These are phyloP conservation scores for Paxillus involutus DNA, from an alignment of 768 basidiomycete genomes.

Conservation along the genomic window DNA sequence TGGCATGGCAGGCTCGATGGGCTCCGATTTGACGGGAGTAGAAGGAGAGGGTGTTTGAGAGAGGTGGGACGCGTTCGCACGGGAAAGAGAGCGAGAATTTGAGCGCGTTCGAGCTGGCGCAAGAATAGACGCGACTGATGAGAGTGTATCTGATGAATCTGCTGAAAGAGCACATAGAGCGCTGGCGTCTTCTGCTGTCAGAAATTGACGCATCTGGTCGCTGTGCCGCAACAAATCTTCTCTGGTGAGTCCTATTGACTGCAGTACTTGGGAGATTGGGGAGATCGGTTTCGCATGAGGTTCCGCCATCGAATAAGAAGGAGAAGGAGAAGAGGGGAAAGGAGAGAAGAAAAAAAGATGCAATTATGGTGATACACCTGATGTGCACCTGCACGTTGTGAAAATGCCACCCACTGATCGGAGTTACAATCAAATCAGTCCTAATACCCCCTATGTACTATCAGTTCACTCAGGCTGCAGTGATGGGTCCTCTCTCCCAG, in stretches of 20 bases:
- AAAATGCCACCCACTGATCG: not conserved
- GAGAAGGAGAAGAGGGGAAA: not conserved
- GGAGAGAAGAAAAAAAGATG: not conserved
- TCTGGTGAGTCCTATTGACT: conserved; percentile 73
- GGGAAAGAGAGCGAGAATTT: conserved; percentile 41
- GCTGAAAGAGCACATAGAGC: conserved; percentile 44
- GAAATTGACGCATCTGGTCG: conserved; percentile 79
- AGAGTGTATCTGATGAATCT: conserved; percentile 35
- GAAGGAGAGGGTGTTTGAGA: conserved; percentile 43
- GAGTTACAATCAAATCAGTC: no score
- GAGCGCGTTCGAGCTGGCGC: conserved; percentile 44
- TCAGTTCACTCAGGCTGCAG: no score
- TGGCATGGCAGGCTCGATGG: conserved; percentile 47
- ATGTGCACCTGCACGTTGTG: not conserved
- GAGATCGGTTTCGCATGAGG: conserved; percentile 40
- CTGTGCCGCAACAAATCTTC: conserved; percentile 72
- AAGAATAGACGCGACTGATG: conserved; percentile 38
- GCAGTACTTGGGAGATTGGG: conserved; percentile 71
- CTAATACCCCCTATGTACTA: no score
- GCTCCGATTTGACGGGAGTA: conserved; percentile 67
- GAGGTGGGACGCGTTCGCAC: conserved; percentile 44
- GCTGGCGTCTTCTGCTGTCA: conserved; percentile 51
- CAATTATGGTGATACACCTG: not conserved
- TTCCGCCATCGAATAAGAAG: conserved; percentile 19
- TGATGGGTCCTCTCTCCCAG: no score